These are phyloP conservation scores for Phyllosticta ampelicida DNA, from an alignment of 2,329 filamentous ascomycete genomes.

Conservation along the genomic window DNA sequence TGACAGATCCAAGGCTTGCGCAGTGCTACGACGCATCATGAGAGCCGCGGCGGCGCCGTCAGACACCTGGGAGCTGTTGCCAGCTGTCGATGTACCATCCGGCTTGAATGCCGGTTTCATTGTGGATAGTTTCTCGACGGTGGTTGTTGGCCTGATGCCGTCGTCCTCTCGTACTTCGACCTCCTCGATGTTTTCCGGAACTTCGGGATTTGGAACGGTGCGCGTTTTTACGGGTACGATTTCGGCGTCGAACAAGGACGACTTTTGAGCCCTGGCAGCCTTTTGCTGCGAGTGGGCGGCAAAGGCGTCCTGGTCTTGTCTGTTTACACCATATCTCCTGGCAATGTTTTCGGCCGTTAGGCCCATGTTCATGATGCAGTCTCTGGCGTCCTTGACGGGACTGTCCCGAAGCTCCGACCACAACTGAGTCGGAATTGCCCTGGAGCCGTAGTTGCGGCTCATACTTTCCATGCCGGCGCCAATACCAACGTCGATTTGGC, in stretches of 20 bases:
- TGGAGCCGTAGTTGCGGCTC: slow-evolving; percentile 77
- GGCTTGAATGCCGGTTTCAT: slow-evolving; percentile 78
- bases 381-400: slow-evolving; percentile 56
- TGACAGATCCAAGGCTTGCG: slow-evolving; percentile 54
- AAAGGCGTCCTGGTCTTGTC: slow-evolving; percentile 74
- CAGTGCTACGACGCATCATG: slow-evolving; percentile 75
- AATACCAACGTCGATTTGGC: slow-evolving; percentile 62
- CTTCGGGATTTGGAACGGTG: slow-evolving; percentile 53
- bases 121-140: slow-evolving; percentile 58
- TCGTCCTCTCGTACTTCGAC: slow-evolving; percentile 70
- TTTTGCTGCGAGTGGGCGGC: slow-evolving; percentile 64
- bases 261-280: slow-evolving; percentile 57
- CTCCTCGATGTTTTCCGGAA: slow-evolving; percentile 37
- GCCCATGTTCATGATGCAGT: slow-evolving; percentile 94
- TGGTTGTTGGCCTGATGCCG: slow-evolving; percentile 62
- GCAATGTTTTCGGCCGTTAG: slow-evolving; percentile 85
- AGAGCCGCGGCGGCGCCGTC: slow-evolving; percentile 79
- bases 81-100: slow-evolving; percentile 69
- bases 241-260: slow-evolving; percentile 64
- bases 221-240: slow-evolving; percentile 69
- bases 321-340: slow-evolving; percentile 57
- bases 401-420: slow-evolving; percentile 64
- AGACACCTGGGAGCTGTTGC: slow-evolving; percentile 75
- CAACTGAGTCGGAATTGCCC: slow-evolving; percentile 72
- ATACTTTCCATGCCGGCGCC: slow-evolving; percentile 94